Percentiles rank a stretch among this genome's conserved stretches.
Evolutionary conservation across 202 grass and related monocot species (phyloP).

Genomic region (Setaria viridis): DNA sequence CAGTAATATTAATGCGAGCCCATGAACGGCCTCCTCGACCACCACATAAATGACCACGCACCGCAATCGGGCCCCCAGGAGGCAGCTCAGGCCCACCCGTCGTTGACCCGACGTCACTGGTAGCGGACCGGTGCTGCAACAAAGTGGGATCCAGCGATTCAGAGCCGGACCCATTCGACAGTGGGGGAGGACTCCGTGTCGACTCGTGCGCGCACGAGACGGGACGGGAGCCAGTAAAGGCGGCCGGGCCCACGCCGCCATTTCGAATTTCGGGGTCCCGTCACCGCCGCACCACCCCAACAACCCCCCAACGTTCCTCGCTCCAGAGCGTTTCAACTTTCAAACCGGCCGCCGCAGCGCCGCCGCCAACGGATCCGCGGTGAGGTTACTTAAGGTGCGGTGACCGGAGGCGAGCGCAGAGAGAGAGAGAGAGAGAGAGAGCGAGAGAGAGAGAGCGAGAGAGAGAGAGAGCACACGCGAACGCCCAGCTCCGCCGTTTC

Average conservation of each 20-base stretch:
- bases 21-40: not conserved
- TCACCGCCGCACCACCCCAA: conserved; percentile 25
- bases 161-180: not conserved
- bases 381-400: not conserved
- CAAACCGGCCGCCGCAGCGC: not conserved
- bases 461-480: not conserved
- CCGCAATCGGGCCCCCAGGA: not conserved
- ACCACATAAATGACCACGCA: not conserved
- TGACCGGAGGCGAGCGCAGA: conserved; percentile 17
- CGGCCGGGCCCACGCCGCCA: not conserved
- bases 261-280: conserved; percentile 38
- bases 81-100: not conserved
- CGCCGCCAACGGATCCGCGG: not conserved
- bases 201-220: not conserved
- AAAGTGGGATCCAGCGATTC: not conserved
- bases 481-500: conserved; percentile 13
- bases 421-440: not conserved
- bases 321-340: conserved; percentile 36
- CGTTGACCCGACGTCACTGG: not conserved
- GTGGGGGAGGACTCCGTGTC: not conserved
- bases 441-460: too few relatives aligned
- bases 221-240: conserved; percentile 24
- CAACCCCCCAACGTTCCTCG: not conserved
- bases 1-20: conserved; percentile 22
- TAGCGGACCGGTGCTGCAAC: not conserved